phyloP scores from a whole-genome alignment of 805 yeast species.

The Groenewaldozyma salmanticensis region DNA sequence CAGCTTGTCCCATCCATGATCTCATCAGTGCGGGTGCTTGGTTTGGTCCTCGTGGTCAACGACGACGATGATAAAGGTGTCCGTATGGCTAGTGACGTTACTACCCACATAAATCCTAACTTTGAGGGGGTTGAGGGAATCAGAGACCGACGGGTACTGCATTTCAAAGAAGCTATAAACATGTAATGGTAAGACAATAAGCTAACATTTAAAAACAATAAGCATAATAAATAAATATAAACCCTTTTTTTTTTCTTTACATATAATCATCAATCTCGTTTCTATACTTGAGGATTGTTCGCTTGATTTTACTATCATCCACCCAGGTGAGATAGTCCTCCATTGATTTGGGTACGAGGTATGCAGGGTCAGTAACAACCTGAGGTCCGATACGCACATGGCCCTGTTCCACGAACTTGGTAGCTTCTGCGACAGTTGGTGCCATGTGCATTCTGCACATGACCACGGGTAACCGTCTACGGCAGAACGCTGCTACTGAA shows the following conservation, averaged over 20 bases:
- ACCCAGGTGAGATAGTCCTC: conserved; percentile 98
- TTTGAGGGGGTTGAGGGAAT: conserved; percentile 49
- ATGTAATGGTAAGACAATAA: conserved; percentile 24
- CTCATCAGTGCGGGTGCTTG: conserved; percentile 66
- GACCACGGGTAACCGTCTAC: conserved; percentile 87
- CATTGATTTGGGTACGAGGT: conserved; percentile 81
- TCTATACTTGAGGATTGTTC: conserved; percentile 77
- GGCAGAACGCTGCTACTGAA: conserved; percentile 84
- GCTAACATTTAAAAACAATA: background rate
- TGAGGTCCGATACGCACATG: conserved; percentile 97
- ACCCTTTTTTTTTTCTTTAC: conserved; percentile 28
- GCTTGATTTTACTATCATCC: conserved; percentile 88
- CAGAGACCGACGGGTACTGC: conserved; percentile 51
- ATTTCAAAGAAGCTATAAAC: conserved; percentile 54
- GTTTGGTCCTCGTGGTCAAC: conserved; percentile 69
- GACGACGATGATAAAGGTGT: conserved; percentile 6
- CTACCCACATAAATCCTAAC: too few species aligned
- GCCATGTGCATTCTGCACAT: conserved; percentile 95
- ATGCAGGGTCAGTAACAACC: conserved; percentile 92
- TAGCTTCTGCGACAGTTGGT: conserved; percentile 77
- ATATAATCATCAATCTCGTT: conserved; percentile 53
- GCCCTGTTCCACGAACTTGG: conserved; percentile 90
- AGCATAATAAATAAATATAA: conserved; percentile 1
- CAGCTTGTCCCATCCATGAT: conserved; percentile 65
- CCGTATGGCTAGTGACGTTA: conserved; percentile 4